Conservation (phyloP, 1,139 yeast species). For the Meyerozyma elateridarum region DNA sequence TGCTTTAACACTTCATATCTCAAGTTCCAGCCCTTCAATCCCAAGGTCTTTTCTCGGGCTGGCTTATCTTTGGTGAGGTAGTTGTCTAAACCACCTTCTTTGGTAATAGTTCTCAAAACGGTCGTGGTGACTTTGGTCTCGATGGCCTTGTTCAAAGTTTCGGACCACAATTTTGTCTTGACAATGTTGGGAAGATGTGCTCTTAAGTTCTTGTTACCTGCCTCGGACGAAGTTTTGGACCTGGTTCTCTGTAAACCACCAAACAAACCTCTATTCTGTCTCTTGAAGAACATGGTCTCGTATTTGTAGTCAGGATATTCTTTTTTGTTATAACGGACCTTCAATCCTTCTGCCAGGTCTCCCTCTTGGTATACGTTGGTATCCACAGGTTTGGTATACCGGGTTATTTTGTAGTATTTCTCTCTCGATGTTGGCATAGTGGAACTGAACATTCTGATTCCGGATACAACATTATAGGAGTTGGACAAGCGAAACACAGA, state of each 20-base stretch:
- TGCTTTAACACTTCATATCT: conserved; percentile 62
- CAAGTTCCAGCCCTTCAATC: conserved; percentile 86
- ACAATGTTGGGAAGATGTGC: conserved; percentile 81
- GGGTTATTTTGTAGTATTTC: conserved; percentile 36
- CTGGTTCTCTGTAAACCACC: conserved; percentile 83
- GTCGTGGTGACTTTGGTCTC: conserved; percentile 68
- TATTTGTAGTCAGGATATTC: conserved; percentile 76
- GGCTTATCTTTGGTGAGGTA: conserved; percentile 82
- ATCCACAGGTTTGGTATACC: conserved; percentile 36
- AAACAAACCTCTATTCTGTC: conserved; percentile 80
- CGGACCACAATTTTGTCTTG: conserved; percentile 77
- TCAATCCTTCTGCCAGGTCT: conserved; percentile 22
- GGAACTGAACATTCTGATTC: conserved; percentile 1
- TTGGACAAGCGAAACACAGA: too few species aligned
- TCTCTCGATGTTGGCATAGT: conserved; percentile 9
- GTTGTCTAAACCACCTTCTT: conserved; percentile 91
- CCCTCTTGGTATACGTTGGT: conserved; percentile 34
- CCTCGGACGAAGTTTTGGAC: conserved; percentile 76
- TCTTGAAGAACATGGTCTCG: conserved; percentile 71
- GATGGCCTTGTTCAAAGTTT: conserved; percentile 54
- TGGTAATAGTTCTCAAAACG: conserved; percentile 79
- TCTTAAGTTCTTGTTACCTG: conserved; percentile 68
- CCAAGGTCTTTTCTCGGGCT: conserved; percentile 87
- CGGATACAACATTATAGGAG: not conserved
- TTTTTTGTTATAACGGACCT: conserved; percentile 45